Evolutionary conservation across 495 filamentous ascomycete genomes (phyloP).

Genomic region (Penicillium paradoxum): DNA sequence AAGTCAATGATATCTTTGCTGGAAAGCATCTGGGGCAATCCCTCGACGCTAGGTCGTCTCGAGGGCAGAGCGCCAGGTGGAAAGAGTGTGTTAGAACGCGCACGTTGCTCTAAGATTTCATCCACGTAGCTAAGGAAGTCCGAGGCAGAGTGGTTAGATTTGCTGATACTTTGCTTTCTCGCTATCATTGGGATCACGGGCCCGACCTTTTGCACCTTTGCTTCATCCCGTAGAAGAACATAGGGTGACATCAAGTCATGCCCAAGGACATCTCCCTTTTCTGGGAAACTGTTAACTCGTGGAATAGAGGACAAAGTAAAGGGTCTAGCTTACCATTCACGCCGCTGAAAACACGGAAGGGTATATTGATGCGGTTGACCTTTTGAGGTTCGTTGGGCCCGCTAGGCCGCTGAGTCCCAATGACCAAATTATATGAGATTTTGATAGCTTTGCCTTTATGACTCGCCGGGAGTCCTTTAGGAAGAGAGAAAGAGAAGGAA

Average conservation of each 20-base stretch:
- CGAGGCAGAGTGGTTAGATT: constrained; percentile 36
- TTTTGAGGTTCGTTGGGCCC: constrained; percentile 66
- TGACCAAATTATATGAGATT: constrained; percentile 82
- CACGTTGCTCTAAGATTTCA: constrained; percentile 61
- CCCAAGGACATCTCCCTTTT: constrained; percentile 59
- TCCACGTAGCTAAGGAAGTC: constrained; percentile 78
- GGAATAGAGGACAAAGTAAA: too few relatives aligned
- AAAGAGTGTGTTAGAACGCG: constrained; percentile 47
- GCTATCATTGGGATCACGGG: constrained; percentile 13
- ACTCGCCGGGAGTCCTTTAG: constrained; percentile 79
- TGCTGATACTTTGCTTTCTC: constrained; percentile 40
- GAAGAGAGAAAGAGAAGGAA: constrained; percentile 78
- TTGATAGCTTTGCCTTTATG: constrained; percentile 93
- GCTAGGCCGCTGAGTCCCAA: constrained; percentile 85
- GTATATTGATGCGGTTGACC: constrained; percentile 88
- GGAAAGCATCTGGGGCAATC: constrained; percentile 35
- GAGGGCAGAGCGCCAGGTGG: constrained; percentile 69
- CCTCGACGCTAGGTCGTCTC: constrained; percentile 44
- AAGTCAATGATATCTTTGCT: constrained; percentile 87
- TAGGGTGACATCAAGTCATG: constrained; percentile 95
- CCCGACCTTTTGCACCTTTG: constrained; percentile 43
- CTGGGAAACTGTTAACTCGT: constrained; percentile 34
- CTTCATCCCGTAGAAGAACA: constrained; percentile 82
- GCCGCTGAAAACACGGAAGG: constrained; percentile 89
- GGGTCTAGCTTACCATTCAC: constrained; percentile 58